phyloP scores from a whole-genome alignment of 1,284 basidiomycete genomes.

The Tilletiaria anomala region DNA sequence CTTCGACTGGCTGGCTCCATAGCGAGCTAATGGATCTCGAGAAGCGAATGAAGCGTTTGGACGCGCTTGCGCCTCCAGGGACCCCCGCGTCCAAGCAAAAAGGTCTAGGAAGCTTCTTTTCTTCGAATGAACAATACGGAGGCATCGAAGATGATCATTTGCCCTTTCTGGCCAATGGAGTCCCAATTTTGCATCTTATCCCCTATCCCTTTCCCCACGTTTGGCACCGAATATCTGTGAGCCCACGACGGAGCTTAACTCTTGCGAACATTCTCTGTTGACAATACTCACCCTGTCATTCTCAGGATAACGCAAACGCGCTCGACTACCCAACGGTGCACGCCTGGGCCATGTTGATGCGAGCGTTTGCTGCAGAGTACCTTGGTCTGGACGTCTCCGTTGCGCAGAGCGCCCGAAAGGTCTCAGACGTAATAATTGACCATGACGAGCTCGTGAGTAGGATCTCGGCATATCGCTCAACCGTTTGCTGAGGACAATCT shows the following conservation, averaged over 20 bases:
- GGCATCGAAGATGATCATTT: conserved; percentile 87
- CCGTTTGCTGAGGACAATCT: too few species aligned
- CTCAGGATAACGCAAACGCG: conserved; percentile 70
- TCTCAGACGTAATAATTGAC: too few species aligned
- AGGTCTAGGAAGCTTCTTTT: conserved; percentile 7
- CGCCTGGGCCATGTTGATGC: conserved; percentile 65
- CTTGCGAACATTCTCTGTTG: background rate
- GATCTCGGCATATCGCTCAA: too few species aligned
- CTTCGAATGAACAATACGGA: conserved; percentile 41
- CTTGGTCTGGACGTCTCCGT: too few species aligned
- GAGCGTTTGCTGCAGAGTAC: conserved; percentile 81
- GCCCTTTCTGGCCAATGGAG: conserved; percentile 71
- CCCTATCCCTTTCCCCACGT: conserved; percentile 74
- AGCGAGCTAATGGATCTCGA: conserved; percentile 15
- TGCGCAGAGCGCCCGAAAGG: too few species aligned
- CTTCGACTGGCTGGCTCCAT: conserved; percentile 24
- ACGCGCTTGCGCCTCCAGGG: conserved; percentile 13
- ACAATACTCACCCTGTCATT: background rate
- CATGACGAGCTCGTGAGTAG: too few species aligned
- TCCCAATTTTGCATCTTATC: conserved; percentile 81
- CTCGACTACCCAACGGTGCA: conserved; percentile 73
- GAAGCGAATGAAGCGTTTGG: conserved; percentile 7
- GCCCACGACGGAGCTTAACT: background rate
- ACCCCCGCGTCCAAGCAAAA: conserved; percentile 1
- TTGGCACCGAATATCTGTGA: conserved; percentile 53